Conservation (phyloP, 345 rosid genomes). For the Hibiscus tridactylites region DNA sequence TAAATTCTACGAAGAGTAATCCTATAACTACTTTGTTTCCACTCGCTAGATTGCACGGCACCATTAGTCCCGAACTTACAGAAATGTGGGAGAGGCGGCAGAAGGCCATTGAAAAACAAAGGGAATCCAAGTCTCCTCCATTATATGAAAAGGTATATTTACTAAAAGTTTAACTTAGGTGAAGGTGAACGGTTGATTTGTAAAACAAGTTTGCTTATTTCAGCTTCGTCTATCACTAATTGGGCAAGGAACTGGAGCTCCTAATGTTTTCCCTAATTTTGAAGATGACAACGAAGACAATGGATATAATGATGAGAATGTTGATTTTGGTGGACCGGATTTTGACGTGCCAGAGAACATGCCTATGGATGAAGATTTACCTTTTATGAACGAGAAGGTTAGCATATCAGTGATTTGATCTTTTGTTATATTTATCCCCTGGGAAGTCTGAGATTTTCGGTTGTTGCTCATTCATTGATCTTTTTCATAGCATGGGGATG, state of each 20-base stretch:
- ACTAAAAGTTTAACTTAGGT: not conserved
- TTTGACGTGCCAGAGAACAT: conserved; percentile 41
- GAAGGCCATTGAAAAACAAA: conserved; percentile 18
- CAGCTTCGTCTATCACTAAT: conserved; percentile 72
- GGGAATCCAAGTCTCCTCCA: conserved; percentile 35
- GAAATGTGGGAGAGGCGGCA: conserved; percentile 50
- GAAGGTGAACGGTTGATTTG: not conserved
- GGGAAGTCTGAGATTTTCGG: not conserved
- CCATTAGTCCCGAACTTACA: conserved; percentile 64
- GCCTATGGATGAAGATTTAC: conserved; percentile 49
- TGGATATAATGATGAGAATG: conserved; percentile 37
- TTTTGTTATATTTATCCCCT: not conserved
- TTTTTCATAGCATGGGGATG: conserved; percentile 29
- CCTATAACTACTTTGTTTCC: conserved; percentile 58
- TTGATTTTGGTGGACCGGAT: conserved; percentile 44
- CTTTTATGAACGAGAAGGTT: conserved; percentile 31
- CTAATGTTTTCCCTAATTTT: conserved; percentile 27
- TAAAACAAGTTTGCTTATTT: conserved; percentile 21
- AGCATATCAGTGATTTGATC: conserved; percentile 8
- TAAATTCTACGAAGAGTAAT: conserved; percentile 24
- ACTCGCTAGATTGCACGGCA: conserved; percentile 58
- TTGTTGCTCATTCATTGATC: conserved; percentile 17
- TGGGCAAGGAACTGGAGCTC: conserved; percentile 33
- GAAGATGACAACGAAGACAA: conserved; percentile 31
- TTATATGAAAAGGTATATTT: conserved; percentile 65